Conservation (phyloP, 2,329 filamentous ascomycete genomes). For the Penicillium sp. region DNA sequence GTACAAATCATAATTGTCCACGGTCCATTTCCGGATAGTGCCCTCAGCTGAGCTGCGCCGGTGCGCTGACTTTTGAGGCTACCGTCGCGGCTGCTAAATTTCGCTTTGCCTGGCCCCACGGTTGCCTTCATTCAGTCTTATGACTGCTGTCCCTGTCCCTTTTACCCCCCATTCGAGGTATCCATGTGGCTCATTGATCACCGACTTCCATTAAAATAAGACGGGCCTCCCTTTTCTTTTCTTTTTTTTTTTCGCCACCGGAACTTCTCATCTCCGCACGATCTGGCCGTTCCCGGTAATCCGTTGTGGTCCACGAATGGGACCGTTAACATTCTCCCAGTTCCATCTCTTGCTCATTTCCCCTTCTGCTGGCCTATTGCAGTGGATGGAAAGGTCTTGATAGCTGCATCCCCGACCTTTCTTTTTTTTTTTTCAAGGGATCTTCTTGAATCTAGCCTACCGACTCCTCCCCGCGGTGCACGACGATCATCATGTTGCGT, state of each 20-base stretch:
- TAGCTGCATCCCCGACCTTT: background rate
- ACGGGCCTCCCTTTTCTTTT: background rate
- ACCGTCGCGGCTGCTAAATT: too few relatives aligned
- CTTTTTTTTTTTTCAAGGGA: background rate
- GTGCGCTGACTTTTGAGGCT: too few relatives aligned
- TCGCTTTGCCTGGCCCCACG: background rate
- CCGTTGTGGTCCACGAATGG: slow-evolving; percentile 16
- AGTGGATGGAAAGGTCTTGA: background rate
- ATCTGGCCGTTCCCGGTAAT: slow-evolving; percentile 19
- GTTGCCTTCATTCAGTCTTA: background rate
- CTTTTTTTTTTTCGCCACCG: slow-evolving; percentile 3
- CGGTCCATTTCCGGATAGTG: too few relatives aligned
- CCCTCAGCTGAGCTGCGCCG: too few relatives aligned
- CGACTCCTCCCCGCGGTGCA: background rate
- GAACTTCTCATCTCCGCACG: slow-evolving; percentile 2
- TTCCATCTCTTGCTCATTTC: slow-evolving; percentile 15
- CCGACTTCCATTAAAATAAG: too few relatives aligned
- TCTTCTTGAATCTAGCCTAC: background rate
- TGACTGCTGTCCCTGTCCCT: too few relatives aligned
- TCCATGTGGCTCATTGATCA: too few relatives aligned
- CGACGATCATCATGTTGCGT: slow-evolving; percentile 30
- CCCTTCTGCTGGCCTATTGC: background rate
- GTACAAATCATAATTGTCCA: too few relatives aligned
- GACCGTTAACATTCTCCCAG: slow-evolving; percentile 24
- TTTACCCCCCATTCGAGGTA: too few relatives aligned